Percentiles rank a stretch among this genome's conserved stretches.
These are phyloP conservation scores for Trichosporon ovoides DNA, from an alignment of 1,284 basidiomycete species.

Conservation along the genomic window DNA sequence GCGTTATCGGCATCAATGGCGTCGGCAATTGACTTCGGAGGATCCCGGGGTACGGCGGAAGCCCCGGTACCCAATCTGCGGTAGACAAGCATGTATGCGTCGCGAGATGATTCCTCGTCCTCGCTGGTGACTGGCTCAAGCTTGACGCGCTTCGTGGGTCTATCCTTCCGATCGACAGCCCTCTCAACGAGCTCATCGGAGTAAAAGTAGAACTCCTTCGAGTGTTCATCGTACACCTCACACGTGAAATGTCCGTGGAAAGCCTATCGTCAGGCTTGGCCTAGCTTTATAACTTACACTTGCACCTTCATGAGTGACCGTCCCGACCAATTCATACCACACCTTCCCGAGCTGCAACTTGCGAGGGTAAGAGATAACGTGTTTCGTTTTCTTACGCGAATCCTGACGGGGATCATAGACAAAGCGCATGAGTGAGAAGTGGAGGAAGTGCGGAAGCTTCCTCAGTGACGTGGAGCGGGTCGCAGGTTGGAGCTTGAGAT, in stretches of 20 bases:
- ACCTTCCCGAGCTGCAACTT: constrained; percentile 56
- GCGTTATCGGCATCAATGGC: constrained; percentile 58
- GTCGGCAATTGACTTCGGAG: constrained; percentile 56
- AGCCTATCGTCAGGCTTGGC: constrained; percentile 54
- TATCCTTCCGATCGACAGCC: constrained; percentile 10
- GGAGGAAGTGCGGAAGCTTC: constrained; percentile 69
- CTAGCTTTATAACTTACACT: constrained; percentile 32
- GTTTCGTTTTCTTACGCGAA: constrained; percentile 77
- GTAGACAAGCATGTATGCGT: constrained; percentile 92
- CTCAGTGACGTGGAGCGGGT: constrained; percentile 65
- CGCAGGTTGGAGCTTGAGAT: constrained; percentile 63
- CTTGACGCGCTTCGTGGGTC: constrained; percentile 23
- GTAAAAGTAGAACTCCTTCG: constrained; percentile 75
- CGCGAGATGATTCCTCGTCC: constrained; percentile 56
- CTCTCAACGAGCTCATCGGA: constrained; percentile 62
- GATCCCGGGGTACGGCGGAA: constrained; percentile 32
- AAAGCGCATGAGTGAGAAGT: constrained; percentile 84
- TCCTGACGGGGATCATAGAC: constrained; percentile 71
- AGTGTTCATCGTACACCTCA: constrained; percentile 74
- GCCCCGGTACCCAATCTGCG: constrained; percentile 19
- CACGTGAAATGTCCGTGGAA: constrained; percentile 90
- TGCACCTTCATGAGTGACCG: constrained; percentile 74
- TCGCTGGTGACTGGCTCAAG: constrained; percentile 13
- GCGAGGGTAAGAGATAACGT: constrained; percentile 66
- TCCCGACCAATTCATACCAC: constrained; percentile 70